Conservation (phyloP, 2,329 filamentous ascomycete genomes). For the Sporothrix curviconia region DNA sequence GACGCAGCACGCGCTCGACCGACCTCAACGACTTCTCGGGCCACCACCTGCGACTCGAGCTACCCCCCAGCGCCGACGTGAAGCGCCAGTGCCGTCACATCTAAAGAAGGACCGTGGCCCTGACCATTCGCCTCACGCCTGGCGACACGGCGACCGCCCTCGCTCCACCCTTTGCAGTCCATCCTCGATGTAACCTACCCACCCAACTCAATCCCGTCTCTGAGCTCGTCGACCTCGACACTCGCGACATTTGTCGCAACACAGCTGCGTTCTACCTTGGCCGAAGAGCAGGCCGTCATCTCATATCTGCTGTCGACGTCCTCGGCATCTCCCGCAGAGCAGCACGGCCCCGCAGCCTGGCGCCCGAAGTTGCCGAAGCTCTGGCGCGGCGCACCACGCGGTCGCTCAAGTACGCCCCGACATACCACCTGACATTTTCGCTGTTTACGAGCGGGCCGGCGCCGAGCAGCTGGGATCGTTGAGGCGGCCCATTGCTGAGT, state of each 20-base stretch:
- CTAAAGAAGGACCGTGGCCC: slow-evolving; percentile 47
- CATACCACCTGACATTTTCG: slow-evolving; percentile 93
- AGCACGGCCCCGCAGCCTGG: slow-evolving; percentile 39
- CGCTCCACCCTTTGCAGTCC: slow-evolving; percentile 62
- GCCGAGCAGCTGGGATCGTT: slow-evolving; percentile 88
- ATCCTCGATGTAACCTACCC: slow-evolving; percentile 73
- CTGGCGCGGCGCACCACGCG: slow-evolving; percentile 68
- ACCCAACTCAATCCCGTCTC: slow-evolving; percentile 58
- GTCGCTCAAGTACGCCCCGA: slow-evolving; percentile 84
- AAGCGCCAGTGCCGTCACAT: not conserved
- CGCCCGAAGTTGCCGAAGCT: slow-evolving; percentile 47
- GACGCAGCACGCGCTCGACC: slow-evolving; percentile 82
- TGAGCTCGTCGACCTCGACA: slow-evolving; percentile 62
- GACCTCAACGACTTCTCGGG: slow-evolving; percentile 79
- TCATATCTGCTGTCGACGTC: slow-evolving; percentile 62
- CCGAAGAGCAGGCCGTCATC: slow-evolving; percentile 83
- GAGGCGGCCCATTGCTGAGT: slow-evolving; percentile 71
- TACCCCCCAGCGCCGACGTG: slow-evolving; percentile 27
- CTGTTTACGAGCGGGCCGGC: slow-evolving; percentile 73
- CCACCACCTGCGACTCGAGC: slow-evolving; percentile 70
- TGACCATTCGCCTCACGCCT: slow-evolving; percentile 65
- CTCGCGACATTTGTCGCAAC: slow-evolving; percentile 72
- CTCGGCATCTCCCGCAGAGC: slow-evolving; percentile 38
- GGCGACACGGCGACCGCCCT: slow-evolving; percentile 54
- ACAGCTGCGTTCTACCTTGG: slow-evolving; percentile 70